A percentile compares a stretch with the other conserved stretches of the same genome.
These are phyloP conservation scores for Diaporthe aspalathi DNA, from an alignment of 2,329 filamentous ascomycete species.

Conservation along the genomic window DNA sequence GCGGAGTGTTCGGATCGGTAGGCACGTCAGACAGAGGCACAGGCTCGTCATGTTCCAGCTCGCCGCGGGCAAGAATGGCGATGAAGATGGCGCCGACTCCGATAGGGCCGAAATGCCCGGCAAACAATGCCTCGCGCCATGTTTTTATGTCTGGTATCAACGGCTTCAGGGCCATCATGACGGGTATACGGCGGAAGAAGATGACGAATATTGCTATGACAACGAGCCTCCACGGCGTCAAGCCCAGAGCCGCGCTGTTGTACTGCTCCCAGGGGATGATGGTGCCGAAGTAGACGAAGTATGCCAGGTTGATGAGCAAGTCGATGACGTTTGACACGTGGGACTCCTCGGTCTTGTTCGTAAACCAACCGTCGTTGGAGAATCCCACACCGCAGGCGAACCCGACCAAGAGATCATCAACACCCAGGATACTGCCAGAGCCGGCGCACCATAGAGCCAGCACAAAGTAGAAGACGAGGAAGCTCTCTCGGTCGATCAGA, in stretches of 20 bases:
- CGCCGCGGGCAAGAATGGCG: constrained; percentile 91
- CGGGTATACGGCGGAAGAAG: constrained; percentile 93
- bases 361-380: constrained; percentile 99
- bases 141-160: constrained; percentile 97
- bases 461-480: constrained; percentile 98
- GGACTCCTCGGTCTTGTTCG: constrained; percentile 96
- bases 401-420: constrained; percentile 94
- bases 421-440: constrained; percentile 87
- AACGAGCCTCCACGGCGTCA: constrained; percentile 89
- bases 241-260: constrained; percentile 79
- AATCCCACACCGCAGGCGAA: constrained; percentile 98
- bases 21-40: constrained; percentile 78
- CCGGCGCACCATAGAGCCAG: constrained; percentile 95
- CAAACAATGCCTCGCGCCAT: constrained; percentile 96
- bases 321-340: constrained; percentile 99
- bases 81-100: constrained; percentile 97
- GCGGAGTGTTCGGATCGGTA: constrained; percentile 58
- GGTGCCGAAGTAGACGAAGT: constrained; percentile 97
- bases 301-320: constrained; percentile 93
- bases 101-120: constrained; percentile 97
- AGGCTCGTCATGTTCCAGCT: constrained; percentile 80
- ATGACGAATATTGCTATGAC: constrained; percentile 94
- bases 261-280: constrained; percentile 97
- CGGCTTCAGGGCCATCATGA: constrained; percentile 92
- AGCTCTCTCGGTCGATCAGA: constrained; percentile 94